Conservation (phyloP, 495 filamentous ascomycete genomes). For the Hypoxylon lenormandii region DNA sequence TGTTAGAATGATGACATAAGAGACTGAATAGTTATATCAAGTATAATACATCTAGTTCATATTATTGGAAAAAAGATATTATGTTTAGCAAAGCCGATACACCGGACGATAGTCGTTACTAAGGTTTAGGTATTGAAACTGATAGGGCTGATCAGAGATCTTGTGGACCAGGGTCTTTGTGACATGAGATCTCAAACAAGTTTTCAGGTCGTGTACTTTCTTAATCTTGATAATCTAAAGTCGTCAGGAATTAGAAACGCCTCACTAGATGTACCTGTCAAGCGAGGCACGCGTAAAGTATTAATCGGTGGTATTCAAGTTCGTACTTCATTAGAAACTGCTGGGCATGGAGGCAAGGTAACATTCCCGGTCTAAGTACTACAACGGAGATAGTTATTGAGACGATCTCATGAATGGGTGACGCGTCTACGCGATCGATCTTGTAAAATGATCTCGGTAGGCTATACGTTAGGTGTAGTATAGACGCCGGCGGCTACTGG, state of each 20-base stretch:
- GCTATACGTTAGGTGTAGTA: no score
- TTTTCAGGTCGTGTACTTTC: background rate
- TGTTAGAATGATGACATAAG: slow-evolving; percentile 33
- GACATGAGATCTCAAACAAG: slow-evolving; percentile 2
- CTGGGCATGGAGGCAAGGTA: background rate
- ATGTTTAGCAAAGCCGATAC: background rate
- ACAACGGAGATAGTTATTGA: background rate
- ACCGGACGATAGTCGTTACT: slow-evolving; percentile 7
- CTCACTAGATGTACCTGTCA: background rate
- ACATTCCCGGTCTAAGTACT: slow-evolving; percentile 1
- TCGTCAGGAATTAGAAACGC: background rate
- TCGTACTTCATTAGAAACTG: background rate
- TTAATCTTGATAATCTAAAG: background rate
- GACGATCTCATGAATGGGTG: slow-evolving; percentile 20
- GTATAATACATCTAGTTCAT: background rate
- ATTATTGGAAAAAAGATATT: background rate
- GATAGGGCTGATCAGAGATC: slow-evolving; percentile 36
- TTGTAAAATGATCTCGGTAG: background rate
- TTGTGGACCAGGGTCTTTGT: slow-evolving; percentile 4
- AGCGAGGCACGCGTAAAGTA: background rate
- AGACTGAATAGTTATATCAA: slow-evolving; percentile 11
- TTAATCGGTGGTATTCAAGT: background rate
- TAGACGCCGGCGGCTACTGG: background rate
- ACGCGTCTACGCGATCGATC: slow-evolving; percentile 20
- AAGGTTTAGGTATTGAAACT: slow-evolving; percentile 9